phyloP scores from a whole-genome alignment of 1,139 yeast species.

The Kazachstania sp. region DNA sequence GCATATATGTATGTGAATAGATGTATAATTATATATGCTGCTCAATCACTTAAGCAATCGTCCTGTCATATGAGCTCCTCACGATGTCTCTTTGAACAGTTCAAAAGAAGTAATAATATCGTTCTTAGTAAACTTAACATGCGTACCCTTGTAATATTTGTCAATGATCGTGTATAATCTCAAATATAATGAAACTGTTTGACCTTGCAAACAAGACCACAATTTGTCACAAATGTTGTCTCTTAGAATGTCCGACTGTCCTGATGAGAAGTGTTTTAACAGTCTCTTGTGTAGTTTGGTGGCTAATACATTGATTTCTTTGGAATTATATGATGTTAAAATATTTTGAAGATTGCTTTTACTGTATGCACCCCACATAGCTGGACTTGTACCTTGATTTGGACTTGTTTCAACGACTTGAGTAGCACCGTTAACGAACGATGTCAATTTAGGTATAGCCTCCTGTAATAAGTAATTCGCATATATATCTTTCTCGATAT shows the following conservation, averaged over 20 bases:
- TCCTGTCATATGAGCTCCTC: too few species aligned
- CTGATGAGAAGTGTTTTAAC: constrained; percentile 4
- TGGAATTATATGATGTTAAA: constrained; percentile 46
- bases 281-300: constrained; percentile 39
- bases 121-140: constrained; percentile 36
- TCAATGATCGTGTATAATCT: constrained; percentile 37
- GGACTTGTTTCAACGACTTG: constrained; percentile 38
- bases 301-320: constrained; percentile 51
- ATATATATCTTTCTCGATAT: constrained; percentile 37
- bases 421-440: constrained; percentile 60
- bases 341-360: constrained; percentile 51
- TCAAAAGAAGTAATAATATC: constrained; percentile 39
- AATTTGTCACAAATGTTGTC: constrained; percentile 38
- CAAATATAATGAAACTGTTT: constrained; percentile 38
- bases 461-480: constrained; percentile 45
- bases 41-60: too few species aligned
- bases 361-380: constrained; percentile 57
- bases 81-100: constrained; percentile 19
- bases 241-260: constrained; percentile 21
- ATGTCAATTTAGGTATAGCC: constrained; percentile 56
- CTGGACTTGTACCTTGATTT: constrained; percentile 36
- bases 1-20: too few species aligned
- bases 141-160: constrained; percentile 37
- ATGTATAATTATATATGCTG: too few species aligned
- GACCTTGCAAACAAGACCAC: constrained; percentile 47